A percentile compares a stretch with the other conserved stretches of the same genome.
phyloP scores from a whole-genome alignment of 2,329 filamentous ascomycete genomes.

The Aspergillus sp. region DNA sequence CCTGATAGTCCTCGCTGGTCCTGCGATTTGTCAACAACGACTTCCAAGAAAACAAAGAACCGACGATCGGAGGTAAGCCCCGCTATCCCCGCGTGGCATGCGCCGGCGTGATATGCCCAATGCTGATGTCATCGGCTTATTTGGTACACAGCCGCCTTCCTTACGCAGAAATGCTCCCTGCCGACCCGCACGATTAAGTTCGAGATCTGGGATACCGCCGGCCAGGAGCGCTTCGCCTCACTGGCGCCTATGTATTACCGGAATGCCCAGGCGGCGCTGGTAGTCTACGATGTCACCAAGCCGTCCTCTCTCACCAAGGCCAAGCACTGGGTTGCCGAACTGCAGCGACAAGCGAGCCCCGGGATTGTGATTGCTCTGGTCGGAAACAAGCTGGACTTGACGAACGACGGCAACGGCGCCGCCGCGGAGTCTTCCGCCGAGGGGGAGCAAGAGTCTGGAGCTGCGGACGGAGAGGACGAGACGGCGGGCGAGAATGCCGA shows the following conservation, averaged over 20 bases:
- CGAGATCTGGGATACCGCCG: conserved; percentile 97
- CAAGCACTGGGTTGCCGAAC: conserved; percentile 97
- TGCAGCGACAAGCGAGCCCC: conserved; percentile 92
- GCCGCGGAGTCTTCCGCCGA: conserved; percentile 29
- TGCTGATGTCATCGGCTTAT: conserved; percentile 13
- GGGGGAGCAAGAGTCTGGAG: conserved; percentile 38
- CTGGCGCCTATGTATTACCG: conserved; percentile 99
- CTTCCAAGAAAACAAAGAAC: conserved; percentile 99
- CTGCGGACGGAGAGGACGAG: conserved; percentile 34
- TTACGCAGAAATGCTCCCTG: conserved; percentile 98
- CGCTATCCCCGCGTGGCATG: not conserved
- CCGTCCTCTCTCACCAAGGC: conserved; percentile 93
- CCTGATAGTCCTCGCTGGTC: conserved; percentile 81
- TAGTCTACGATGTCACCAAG: conserved; percentile 98
- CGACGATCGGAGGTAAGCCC: conserved; percentile 85
- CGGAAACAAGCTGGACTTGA: conserved; percentile 93
- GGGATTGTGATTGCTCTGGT: conserved; percentile 97
- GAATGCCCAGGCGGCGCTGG: conserved; percentile 94
- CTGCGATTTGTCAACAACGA: conserved; percentile 99
- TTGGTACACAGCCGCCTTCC: conserved; percentile 72
- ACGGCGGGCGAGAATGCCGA: conserved; percentile 51
- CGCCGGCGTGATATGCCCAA: not conserved
- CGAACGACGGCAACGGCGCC: conserved; percentile 55
- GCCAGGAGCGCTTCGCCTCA: conserved; percentile 94
- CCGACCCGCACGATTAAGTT: conserved; percentile 77